These are phyloP conservation scores for Colletotrichum phormii DNA, from an alignment of 2,329 filamentous ascomycete genomes.

Conservation along the genomic window DNA sequence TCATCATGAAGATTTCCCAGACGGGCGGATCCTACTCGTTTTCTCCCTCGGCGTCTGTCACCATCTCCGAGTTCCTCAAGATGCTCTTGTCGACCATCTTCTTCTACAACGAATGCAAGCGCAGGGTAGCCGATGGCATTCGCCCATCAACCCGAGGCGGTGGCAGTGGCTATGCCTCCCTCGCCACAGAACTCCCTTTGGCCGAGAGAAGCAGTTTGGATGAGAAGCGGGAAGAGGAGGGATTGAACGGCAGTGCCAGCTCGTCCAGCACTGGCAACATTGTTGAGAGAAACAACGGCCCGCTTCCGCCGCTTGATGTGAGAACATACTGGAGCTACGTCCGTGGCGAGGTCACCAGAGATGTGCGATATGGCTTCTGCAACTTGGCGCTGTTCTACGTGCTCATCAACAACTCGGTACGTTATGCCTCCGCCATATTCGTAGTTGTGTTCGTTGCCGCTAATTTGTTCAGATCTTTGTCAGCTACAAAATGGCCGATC, in stretches of 20 bases:
- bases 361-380: constrained; percentile 46
- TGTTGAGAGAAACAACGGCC: constrained; percentile 24
- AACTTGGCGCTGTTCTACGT: constrained; percentile 48
- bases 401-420: constrained; percentile 48
- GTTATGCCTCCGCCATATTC: background rate
- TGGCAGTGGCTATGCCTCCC: constrained; percentile 33
- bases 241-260: constrained; percentile 27
- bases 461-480: constrained; percentile 44
- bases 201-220: constrained; percentile 37
- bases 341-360: constrained; percentile 42
- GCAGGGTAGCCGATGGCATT: constrained; percentile 35
- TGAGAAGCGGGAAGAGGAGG: constrained; percentile 38
- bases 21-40: constrained; percentile 42
- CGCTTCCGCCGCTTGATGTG: constrained; percentile 25
- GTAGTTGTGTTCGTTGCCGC: background rate
- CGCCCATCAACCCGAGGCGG: constrained; percentile 37
- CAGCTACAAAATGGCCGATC: constrained; percentile 46
- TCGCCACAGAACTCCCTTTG: constrained; percentile 33
- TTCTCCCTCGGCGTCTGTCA: constrained; percentile 46
- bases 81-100: constrained; percentile 45
- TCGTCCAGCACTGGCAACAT: constrained; percentile 19
- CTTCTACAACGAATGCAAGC: constrained; percentile 44
- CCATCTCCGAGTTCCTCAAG: constrained; percentile 48
- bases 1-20: constrained; percentile 48
- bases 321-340: constrained; percentile 39